Evolutionary conservation across 176 grass and related monocot genomes (phyloP).

Genomic region (Musa acuminata): DNA sequence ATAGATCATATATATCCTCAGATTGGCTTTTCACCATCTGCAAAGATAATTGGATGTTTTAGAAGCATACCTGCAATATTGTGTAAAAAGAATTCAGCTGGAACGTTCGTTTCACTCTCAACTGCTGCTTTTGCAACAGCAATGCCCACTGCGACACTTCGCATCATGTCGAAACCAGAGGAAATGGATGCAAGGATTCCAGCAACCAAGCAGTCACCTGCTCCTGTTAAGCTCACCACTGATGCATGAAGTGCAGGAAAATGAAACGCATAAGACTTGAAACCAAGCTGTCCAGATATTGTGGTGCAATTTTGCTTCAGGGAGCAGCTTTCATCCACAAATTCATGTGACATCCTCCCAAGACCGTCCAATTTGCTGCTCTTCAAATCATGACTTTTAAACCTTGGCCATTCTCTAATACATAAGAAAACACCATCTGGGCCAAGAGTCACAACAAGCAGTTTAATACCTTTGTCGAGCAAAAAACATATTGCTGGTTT

Average conservation of each 20-base stretch:
- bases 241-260: constrained; percentile 61
- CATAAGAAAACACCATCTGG: constrained; percentile 74
- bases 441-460: constrained; percentile 76
- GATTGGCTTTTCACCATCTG: too few relatives aligned
- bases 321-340: constrained; percentile 25
- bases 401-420: constrained; percentile 33
- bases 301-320: constrained; percentile 17
- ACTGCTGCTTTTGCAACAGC: constrained; percentile 74
- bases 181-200: constrained; percentile 61
- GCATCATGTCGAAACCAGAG: constrained; percentile 60
- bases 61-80: constrained; percentile 45
- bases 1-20: too few relatives aligned
- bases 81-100: constrained; percentile 35
- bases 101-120: constrained; percentile 67
- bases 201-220: constrained; percentile 84
- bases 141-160: constrained; percentile 61
- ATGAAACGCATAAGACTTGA: constrained; percentile 55
- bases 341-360: constrained; percentile 30
- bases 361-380: constrained; percentile 22
- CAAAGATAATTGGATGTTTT: background rate
- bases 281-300: constrained; percentile 26
- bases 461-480: constrained; percentile 78
- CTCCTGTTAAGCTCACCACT: constrained; percentile 65
- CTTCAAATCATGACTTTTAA: constrained; percentile 31
- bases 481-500: constrained; percentile 68